Percentiles rank a stretch among this genome's conserved stretches.
Conservation (phyloP, 2,329 filamentous ascomycete genomes). For the Xylaria arbuscula region DNA sequence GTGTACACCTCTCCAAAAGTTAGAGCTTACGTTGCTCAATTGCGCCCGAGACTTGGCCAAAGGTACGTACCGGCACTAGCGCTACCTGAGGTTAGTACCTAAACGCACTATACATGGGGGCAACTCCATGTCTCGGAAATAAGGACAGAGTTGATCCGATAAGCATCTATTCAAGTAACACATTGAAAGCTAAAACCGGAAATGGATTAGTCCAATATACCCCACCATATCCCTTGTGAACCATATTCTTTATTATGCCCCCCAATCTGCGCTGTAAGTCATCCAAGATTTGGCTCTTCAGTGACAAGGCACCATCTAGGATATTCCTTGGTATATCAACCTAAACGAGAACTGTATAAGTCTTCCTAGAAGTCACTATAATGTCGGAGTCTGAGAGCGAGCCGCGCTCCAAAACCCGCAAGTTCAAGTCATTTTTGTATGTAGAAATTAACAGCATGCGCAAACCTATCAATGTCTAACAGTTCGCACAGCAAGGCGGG, state of each 20-base stretch:
- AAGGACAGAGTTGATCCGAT: constrained; percentile 18
- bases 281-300: constrained; percentile 6
- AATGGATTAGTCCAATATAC: not conserved
- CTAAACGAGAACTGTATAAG: not conserved
- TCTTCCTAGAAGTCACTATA: constrained; percentile 15
- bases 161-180: not conserved
- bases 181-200: not conserved
- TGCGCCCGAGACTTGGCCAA: constrained; percentile 29
- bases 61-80: not conserved
- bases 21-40: constrained; percentile 50
- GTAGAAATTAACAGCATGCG: constrained; percentile 21
- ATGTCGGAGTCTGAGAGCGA: constrained; percentile 32
- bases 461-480: constrained; percentile 22
- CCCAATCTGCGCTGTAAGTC: constrained; percentile 8
- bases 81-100: constrained; percentile 10
- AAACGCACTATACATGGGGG: not conserved
- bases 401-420: constrained; percentile 29
- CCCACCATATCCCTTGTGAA: not conserved
- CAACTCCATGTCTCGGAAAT: not conserved
- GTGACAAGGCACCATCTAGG: constrained; percentile 9
- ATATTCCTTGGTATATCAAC: constrained; percentile 21
- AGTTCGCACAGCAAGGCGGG: constrained; percentile 34
- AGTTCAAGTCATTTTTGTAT: constrained; percentile 38
- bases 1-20: constrained; percentile 44
- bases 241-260: not conserved